Base-by-base conservation (phyloP, 176 grass and related monocot genomes). In the Bolboschoenus planiculmis region DNA sequence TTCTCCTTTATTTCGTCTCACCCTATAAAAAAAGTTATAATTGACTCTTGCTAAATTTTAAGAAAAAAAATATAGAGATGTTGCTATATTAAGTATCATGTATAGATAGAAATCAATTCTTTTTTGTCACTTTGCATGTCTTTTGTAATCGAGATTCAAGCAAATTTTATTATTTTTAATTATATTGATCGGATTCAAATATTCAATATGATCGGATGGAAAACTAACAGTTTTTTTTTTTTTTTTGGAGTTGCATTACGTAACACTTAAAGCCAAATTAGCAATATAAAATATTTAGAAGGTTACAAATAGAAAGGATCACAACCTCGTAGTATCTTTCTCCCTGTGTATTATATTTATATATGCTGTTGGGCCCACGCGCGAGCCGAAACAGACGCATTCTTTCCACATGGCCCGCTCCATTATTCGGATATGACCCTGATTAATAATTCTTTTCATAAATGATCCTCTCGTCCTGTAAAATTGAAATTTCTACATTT, bases 321-420 rank as follows among this genome's bases (percentile, higher is more conserved):
- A n/a, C 36, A 73, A 73, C 40, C 68, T 73, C 40, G 68, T 44
- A 47, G 1, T 27, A 73, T 47, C n/a, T 29, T 26, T 44, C 18
- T 72, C 5, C 1, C 10, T 9, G 6, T 4, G 16, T 37, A 35
- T 34, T 64, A 15, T 59, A 59, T 26, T 30, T 62, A 30, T 63
- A 72, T 42, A 44, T n/a, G 67, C 67, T 58, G 14, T 61, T 18
- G 78, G 78, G n/a, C 29, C 78, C 78, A 80, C 56, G 11, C 60
- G 78, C 78, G 11, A 80, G 78, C 78, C 78, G 78, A 81, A 61
- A 81, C 36, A 61, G 18, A 26, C 55, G 56, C 55, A 59, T 62
- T 81, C 33, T 81, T 62, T 15, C 18, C 54, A 61, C 56, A 80
- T 80, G 51, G 26, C 78, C 76, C 55, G 29, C 55, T 24, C 23